Percentiles rank a stretch among this genome's conserved stretches.
phyloP scores from a whole-genome alignment of 2,329 filamentous ascomycete genomes.

The Cadophora gregata region DNA sequence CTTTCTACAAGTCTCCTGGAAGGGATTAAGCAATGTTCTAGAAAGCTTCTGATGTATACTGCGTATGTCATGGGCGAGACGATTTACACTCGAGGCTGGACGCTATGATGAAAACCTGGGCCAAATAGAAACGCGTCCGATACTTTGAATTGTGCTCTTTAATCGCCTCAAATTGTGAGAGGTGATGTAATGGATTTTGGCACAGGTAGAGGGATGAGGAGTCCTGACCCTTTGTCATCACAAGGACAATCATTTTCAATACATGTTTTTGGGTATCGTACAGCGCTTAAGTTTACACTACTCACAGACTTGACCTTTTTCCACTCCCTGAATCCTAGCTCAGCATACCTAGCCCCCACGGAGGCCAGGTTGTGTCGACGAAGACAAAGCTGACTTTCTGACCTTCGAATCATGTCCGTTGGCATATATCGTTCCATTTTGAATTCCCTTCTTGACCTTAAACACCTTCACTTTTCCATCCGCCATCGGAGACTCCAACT shows the following conservation, averaged over 20 bases:
- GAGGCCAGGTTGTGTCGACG: background rate
- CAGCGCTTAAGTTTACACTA: background rate
- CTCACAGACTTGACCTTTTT: background rate
- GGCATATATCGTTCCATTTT: background rate
- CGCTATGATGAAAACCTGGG: background rate
- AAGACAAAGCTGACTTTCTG: background rate
- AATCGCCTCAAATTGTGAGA: too few species aligned
- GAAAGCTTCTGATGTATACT: background rate
- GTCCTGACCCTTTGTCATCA: too few species aligned
- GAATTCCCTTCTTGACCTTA: background rate
- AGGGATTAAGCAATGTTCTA: background rate
- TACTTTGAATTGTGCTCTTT: too few species aligned
- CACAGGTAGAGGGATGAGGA: too few species aligned
- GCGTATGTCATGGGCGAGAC: too few species aligned
- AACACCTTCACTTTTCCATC: background rate
- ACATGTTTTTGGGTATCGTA: background rate
- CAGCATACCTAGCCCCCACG: background rate
- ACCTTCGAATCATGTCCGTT: background rate
- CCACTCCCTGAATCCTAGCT: conserved; percentile 2
- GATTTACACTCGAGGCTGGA: background rate
- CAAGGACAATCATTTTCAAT: too few species aligned
- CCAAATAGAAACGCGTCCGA: too few species aligned
- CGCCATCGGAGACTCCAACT: background rate
- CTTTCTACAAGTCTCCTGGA: background rate
- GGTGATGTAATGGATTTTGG: too few species aligned